A percentile compares a stretch with the other conserved stretches of the same genome.
Evolutionary conservation across 129 eudicot species (phyloP).

Genomic region (Artemisia annua): DNA sequence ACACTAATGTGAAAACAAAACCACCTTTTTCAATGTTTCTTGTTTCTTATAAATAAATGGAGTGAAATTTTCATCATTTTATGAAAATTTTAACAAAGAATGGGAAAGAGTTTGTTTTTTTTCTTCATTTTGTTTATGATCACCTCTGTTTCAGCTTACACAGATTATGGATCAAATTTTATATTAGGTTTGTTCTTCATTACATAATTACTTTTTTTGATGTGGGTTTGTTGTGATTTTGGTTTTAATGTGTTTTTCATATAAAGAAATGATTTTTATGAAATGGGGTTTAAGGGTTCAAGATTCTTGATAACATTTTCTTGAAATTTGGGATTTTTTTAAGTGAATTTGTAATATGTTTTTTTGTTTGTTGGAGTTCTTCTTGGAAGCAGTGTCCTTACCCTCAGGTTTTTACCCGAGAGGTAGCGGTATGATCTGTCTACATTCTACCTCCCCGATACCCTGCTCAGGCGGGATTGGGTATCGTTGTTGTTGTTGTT

Average conservation of each 20-base stretch:
- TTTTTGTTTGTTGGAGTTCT: not conserved
- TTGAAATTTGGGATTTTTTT: constrained; percentile 19
- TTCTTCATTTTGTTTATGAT: constrained; percentile 27
- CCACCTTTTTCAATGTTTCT: constrained; percentile 29
- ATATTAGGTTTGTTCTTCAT: constrained; percentile 40
- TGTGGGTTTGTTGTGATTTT: constrained; percentile 12
- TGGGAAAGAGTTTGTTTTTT: constrained; percentile 28
- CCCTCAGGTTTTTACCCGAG: too few species aligned
- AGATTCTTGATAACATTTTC: constrained; percentile 16
- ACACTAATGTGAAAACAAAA: constrained; percentile 32
- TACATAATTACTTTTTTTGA: not conserved
- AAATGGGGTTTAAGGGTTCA: constrained; percentile 10
- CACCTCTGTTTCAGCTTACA: constrained; percentile 40
- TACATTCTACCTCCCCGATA: too few species aligned
- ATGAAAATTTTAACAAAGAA: constrained; percentile 11
- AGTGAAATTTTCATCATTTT: constrained; percentile 25
- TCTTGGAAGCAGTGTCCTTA: too few species aligned
- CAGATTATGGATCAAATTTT: constrained; percentile 45
- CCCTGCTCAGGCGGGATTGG: too few species aligned
- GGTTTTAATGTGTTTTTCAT: too few species aligned
- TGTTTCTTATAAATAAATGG: constrained; percentile 26
- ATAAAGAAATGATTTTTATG: not conserved
- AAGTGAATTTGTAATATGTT: not conserved
- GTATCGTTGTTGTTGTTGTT: too few species aligned
- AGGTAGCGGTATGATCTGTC: too few species aligned